Base-by-base conservation (phyloP, 495 filamentous ascomycete genomes). In the Gamarada debralockiae region DNA sequence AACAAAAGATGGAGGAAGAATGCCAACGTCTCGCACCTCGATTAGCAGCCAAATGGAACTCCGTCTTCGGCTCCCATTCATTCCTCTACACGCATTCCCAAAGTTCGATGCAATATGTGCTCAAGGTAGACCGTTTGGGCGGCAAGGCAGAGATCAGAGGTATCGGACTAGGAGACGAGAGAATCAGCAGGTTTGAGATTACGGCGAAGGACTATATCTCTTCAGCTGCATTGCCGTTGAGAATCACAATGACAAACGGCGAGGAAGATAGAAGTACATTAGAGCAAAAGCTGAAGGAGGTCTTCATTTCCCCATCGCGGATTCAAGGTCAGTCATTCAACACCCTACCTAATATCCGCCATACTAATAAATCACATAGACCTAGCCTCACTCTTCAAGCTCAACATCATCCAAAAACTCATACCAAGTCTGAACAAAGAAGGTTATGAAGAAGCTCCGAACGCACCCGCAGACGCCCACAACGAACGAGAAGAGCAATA, bases 31-130 rank as follows among this genome's bases (percentile, higher is more conserved):
- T 75, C 20, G 73, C 71, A 13, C 78, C 78, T 41, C 75, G 83
- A n/a, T 79, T 98, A 8, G 87, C 88, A 3, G 18, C 75, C 15
- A 75, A 83, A 73, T 96, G 91, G 91, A 95, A 95, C 67, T 70
- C 78, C 31, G 72, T 73, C 18, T 77, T 77, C 54, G 74, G 72
- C 57, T 79, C 77, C 10, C 86, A 85, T 67, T 77, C 85, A 43
- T 95, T 98, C 68, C 82, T 92, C 48, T 98, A 97, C 71, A 79
- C 84, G 2, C 95, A 96, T 62, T 70, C 80, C n/a, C 89, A 97
- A 65, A 95, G 90, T 0, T 81, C 91, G 13, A 87, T 93, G 75
- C 76, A 86, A 55, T 97, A 85, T 63, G 72, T 97, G 10, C 61
- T 97, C 46, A 91, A 89, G 64, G 68, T 92, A 57, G 86, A 83